Base-by-base conservation (phyloP, 2,329 filamentous ascomycete species). In the Polychaeton citri region DNA sequence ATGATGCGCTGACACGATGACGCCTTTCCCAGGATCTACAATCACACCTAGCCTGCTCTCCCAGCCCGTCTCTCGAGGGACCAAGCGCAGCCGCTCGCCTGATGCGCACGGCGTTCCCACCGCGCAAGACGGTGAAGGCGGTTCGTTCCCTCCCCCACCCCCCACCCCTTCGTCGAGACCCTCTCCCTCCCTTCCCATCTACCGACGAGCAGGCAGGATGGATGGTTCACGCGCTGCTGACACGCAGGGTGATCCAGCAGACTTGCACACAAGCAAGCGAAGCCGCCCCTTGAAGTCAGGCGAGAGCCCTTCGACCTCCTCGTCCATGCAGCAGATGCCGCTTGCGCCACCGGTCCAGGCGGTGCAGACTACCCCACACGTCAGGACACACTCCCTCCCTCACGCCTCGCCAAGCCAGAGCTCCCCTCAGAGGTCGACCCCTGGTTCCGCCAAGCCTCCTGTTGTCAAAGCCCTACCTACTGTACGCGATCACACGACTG, bases 401-500 rank as follows among this genome's bases (percentile, higher is more conserved):
- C 65, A 69, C 38, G 52, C 53, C 6, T 73, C 72, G 15, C 72
- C 74, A 10, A 61, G 64, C 15, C 83, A 74, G 43, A 58, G 65
- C 13, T 76, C 75, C 10, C 72, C 85, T 12, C 76, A 82, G 16
- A 90, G 88, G 60, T 72, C 79, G 2, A 85, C 85, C 3, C 81
- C 83, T 4, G 79, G 79, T 21, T 57, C 56, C 10, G 51, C 50
- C n/a, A 92, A 92, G 62, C 70, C 76, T 19, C 54, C 69, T 7
- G 83, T 88, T 6, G 70, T 96, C 49, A 98, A 98, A 63, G 90
- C 90, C 1, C 69, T 98, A 30, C 90, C 90, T 2, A 96, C 90
- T 3, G 90, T 96, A 10, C 72, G 90, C 60, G 90, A 98, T 54
- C 90, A 98, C 58, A 98, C 90, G 2, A 96, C 88, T 12, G 88